A percentile compares a stretch with the other conserved stretches of the same genome.
These are phyloP conservation scores for Orbilia javanica DNA, from an alignment of 2,329 filamentous ascomycete genomes.

Conservation along the genomic window DNA sequence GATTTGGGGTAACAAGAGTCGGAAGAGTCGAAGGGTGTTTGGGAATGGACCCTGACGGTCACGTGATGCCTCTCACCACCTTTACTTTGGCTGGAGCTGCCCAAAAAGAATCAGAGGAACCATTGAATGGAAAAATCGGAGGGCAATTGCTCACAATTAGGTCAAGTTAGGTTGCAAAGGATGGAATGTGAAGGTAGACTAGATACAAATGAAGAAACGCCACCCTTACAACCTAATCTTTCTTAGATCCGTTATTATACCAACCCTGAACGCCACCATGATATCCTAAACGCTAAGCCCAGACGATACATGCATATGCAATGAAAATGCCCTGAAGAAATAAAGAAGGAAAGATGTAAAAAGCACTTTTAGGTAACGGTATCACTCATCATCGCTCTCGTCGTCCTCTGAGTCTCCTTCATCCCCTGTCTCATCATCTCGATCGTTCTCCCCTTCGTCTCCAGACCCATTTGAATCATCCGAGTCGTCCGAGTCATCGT, in stretches of 20 bases:
- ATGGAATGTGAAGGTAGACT: slow-evolving; percentile 12
- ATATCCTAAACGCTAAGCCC: slow-evolving; percentile 34
- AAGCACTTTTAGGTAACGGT: slow-evolving; percentile 3
- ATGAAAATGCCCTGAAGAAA: not conserved
- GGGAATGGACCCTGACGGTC: slow-evolving; percentile 54
- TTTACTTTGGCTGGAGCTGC: slow-evolving; percentile 33
- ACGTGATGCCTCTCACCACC: slow-evolving; percentile 50
- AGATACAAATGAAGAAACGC: slow-evolving; percentile 40
- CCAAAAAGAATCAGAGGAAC: not conserved
- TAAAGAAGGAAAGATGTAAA: not conserved
- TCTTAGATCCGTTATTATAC: slow-evolving; percentile 5
- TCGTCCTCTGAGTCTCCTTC: slow-evolving; percentile 32
- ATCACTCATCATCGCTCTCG: slow-evolving; percentile 39
- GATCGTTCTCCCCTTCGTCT: slow-evolving; percentile 65
- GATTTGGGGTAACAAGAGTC: slow-evolving; percentile 41
- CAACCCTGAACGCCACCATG: slow-evolving; percentile 32
- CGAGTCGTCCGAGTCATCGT: not conserved
- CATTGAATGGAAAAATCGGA: not conserved
- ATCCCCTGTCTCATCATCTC: slow-evolving; percentile 66
- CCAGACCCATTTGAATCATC: not conserved
- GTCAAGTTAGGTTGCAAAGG: slow-evolving; percentile 14
- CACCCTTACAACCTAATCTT: slow-evolving; percentile 9
- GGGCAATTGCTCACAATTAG: no score
- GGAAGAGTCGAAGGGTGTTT: slow-evolving; percentile 51
- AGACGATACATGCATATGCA: slow-evolving; percentile 12